Conservation (phyloP, 2,329 filamentous ascomycete genomes). For the Pleomassaria siparia region DNA sequence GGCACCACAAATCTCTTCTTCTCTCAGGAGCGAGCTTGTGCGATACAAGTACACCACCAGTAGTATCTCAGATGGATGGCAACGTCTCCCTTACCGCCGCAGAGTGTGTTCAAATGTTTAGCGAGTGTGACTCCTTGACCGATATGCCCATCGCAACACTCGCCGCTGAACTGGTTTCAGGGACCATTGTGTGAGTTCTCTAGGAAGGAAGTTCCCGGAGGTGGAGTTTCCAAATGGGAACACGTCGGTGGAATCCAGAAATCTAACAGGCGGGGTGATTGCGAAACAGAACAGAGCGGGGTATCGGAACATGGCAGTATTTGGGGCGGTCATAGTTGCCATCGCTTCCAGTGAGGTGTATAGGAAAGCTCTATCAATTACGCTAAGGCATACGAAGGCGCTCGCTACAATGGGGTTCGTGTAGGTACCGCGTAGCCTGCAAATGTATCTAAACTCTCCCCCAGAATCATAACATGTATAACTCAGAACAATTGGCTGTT, state of each 20-base stretch:
- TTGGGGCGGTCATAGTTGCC: neutral
- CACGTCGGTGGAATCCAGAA: constrained; percentile 6
- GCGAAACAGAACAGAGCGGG: constrained; percentile 1
- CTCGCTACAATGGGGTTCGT: neutral
- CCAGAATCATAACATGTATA: neutral
- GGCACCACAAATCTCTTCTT: constrained; percentile 2
- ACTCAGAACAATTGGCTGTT: constrained; percentile 12
- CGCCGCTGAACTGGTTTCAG: too few species aligned
- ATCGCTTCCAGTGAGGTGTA: neutral
- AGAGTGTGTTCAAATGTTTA: neutral
- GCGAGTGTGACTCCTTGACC: neutral
- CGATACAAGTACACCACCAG: constrained; percentile 1
- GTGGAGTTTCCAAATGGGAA: constrained; percentile 14
- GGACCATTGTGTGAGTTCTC: constrained; percentile 15
- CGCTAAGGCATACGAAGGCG: neutral
- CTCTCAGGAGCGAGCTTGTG: neutral
- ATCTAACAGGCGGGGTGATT: neutral
- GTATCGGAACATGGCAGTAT: constrained; percentile 4
- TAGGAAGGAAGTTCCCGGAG: constrained; percentile 11
- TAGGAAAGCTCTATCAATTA: neutral
- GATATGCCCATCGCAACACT: neutral
- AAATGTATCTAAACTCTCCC: too few species aligned
- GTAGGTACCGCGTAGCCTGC: too few species aligned
- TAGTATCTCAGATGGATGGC: neutral
- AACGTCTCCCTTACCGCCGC: constrained; percentile 2